Base-by-base conservation (phyloP, 257 asterid species). In the Verbena officinalis region DNA sequence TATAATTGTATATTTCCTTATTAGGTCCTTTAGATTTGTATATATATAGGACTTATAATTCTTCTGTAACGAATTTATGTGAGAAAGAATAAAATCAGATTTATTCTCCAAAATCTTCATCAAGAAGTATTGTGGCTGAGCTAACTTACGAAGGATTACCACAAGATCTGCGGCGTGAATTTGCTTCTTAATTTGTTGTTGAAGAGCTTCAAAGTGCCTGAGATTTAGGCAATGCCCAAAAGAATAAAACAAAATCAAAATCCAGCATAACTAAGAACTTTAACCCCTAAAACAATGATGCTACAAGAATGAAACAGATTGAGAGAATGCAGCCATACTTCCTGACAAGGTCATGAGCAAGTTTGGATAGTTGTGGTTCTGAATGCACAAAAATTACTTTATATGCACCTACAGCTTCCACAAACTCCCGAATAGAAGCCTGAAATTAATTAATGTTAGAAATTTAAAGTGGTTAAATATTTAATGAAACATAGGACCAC, bases 321-420 rank as follows among this genome's bases (percentile, higher is more conserved):
- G 43, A 45, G 3, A 50, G 11, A 66, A 55, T 61, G 52, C 10
- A 64, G 60, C 22, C 83, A 21, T 80, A 90, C 98, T 82, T 88
- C 64, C 71, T 78, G 69, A 89, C 81, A 46, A 90, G 84, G 69
- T 90, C 87, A 71, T 80, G 77, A 36, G 95, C 93, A 53, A 94
- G 96, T 73, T 84, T 86, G 73, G 81, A 79, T 76, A 90, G 91
- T 68, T 90, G 92, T 69, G 82, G 80, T 60, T 94, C 99, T 53
- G 99, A 84, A 78, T 94, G 83, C 72, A 83, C 80, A 74, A 94
- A 90, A 73, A 94, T 88, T 58, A 78, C 91, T 83, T 89, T 87
- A 82, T 94, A 94, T 44, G 98, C 99, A 55, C 96, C 96, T 66
- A 88, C 72, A 64, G 97, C 97, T 86, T 90, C 96, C 19, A 84